Percentiles rank a stretch among this genome's conserved stretches.
Conservation (phyloP, 345 rosid species). For the Gynandropsis gynandra region DNA sequence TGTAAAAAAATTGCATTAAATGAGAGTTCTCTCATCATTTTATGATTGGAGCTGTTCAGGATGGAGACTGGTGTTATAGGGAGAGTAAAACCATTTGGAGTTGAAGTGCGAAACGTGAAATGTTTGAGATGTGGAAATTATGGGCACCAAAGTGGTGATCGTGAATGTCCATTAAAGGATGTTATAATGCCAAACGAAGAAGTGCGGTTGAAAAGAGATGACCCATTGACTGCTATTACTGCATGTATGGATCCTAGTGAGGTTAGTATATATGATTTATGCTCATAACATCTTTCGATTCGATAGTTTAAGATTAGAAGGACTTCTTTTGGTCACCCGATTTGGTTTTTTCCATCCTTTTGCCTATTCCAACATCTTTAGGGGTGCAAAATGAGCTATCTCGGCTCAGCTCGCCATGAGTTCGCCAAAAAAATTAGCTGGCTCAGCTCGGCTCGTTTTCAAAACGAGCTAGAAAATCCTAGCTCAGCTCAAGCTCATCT, state of each 20-base stretch:
- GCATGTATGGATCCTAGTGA: constrained; percentile 75
- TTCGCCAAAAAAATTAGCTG: no score
- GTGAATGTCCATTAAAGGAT: constrained; percentile 95
- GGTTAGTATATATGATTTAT: constrained; percentile 38
- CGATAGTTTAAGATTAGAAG: no score
- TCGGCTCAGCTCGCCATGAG: no score
- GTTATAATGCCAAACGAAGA: constrained; percentile 94
- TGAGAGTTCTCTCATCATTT: not conserved
- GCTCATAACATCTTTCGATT: no score
- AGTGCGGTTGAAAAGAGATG: constrained; percentile 84
- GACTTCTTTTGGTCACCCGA: no score
- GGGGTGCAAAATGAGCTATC: no score
- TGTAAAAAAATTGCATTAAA: not conserved
- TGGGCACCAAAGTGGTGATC: constrained; percentile 98
- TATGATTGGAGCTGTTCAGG: constrained; percentile 36
- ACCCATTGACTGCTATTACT: constrained; percentile 81
- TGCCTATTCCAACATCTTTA: no score
- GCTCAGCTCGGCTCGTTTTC: no score
- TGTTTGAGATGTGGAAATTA: constrained; percentile 84
- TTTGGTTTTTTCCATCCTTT: no score
- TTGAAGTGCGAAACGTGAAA: constrained; percentile 86
- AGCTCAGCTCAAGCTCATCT: no score
- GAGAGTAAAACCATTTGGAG: constrained; percentile 81
- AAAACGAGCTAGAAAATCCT: no score
- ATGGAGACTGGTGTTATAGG: constrained; percentile 80